Evolutionary conservation across 805 yeast genomes (phyloP).

Genomic region (Kazachstania martiniae): DNA sequence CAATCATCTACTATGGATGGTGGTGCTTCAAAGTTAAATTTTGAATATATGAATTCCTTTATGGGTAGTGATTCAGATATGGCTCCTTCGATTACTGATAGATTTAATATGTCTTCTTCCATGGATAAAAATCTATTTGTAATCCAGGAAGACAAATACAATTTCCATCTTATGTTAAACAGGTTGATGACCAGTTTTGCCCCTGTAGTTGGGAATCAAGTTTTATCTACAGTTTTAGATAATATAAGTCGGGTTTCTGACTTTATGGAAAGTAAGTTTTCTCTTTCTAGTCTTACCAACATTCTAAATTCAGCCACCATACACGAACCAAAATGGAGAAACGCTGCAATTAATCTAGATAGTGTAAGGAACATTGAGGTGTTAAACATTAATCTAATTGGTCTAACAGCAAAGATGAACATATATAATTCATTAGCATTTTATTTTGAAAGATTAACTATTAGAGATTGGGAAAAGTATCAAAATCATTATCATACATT

Average conservation of each 20-base stretch:
- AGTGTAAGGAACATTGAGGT: slow-evolving; percentile 6
- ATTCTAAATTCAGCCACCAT: neutral
- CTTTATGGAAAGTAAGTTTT: slow-evolving; percentile 7
- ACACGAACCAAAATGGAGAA: slow-evolving; percentile 6
- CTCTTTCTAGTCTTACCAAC: slow-evolving; percentile 3
- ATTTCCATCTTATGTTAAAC: slow-evolving; percentile 7
- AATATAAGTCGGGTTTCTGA: slow-evolving; percentile 5
- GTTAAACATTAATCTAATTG: slow-evolving; percentile 9
- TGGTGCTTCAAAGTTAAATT: slow-evolving; percentile 1
- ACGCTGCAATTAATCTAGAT: slow-evolving; percentile 4
- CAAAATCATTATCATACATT: slow-evolving; percentile 6
- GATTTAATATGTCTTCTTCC: neutral
- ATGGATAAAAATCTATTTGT: slow-evolving; percentile 5
- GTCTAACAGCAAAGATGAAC: slow-evolving; percentile 6
- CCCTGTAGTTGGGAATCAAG: slow-evolving; percentile 2
- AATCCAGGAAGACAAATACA: slow-evolving; percentile 9
- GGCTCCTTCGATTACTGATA: neutral
- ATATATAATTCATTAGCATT: slow-evolving; percentile 5
- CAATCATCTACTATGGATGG: slow-evolving; percentile 7
- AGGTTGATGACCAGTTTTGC: slow-evolving; percentile 5
- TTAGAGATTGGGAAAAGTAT: slow-evolving; percentile 2
- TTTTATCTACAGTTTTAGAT: slow-evolving; percentile 5
- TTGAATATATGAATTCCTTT: slow-evolving; percentile 6
- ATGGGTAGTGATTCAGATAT: neutral
- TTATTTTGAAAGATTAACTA: slow-evolving; percentile 10